phyloP scores from a whole-genome alignment of 2,329 filamentous ascomycete genomes.

The Stagonosporopsis cucurbitacearum region DNA sequence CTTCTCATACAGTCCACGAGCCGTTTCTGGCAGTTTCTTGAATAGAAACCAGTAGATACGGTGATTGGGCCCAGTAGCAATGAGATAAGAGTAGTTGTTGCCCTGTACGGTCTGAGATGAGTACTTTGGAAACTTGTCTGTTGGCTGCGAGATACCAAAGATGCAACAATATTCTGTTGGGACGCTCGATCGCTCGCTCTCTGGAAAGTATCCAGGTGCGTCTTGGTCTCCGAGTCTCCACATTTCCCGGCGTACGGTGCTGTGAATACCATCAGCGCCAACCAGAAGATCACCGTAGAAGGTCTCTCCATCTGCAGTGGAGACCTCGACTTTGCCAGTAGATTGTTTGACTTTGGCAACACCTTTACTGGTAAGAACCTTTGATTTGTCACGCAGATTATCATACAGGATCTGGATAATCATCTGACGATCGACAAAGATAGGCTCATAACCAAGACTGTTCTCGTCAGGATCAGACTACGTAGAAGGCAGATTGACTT shows the following conservation, averaged over 20 bases:
- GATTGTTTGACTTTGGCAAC: constrained; percentile 5
- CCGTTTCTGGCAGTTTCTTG: neutral
- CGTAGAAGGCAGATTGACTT: neutral
- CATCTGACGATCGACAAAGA: constrained; percentile 21
- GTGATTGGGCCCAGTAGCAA: neutral
- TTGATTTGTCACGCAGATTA: constrained; percentile 19
- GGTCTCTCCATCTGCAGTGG: constrained; percentile 6
- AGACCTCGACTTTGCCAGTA: constrained; percentile 11
- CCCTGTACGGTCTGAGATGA: neutral
- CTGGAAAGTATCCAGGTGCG: constrained; percentile 3
- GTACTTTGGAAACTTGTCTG: neutral
- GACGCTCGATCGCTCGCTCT: neutral
- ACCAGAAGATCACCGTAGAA: constrained; percentile 20
- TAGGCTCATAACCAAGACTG: neutral
- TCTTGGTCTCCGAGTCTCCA: constrained; percentile 17
- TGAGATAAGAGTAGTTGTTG: neutral
- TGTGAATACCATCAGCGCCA: constrained; percentile 26
- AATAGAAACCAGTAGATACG: constrained; percentile 6
- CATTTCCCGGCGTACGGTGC: constrained; percentile 20
- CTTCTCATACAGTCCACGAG: neutral
- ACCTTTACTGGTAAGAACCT: constrained; percentile 11
- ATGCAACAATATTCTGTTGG: constrained; percentile 3
- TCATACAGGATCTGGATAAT: constrained; percentile 20
- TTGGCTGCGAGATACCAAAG: neutral
- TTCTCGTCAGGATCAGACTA: neutral